Evolutionary conservation across 2,329 filamentous ascomycete genomes (phyloP), one percentile per base, ranked within the genome.

Genomic region (Talaromyces sp.): DNA sequence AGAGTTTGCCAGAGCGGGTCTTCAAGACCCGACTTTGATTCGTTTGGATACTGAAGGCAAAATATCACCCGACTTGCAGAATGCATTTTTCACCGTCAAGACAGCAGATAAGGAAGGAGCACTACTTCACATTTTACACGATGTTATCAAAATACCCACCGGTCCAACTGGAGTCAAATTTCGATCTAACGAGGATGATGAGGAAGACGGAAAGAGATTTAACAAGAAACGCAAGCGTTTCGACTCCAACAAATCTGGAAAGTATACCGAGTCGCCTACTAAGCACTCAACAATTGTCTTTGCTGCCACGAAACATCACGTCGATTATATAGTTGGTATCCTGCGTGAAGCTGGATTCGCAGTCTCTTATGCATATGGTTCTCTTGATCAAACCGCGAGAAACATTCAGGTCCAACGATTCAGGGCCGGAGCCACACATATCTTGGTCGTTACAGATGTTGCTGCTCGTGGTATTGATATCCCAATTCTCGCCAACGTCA

Each of bases 381-480:
- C 94, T 1, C 83, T 99, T 13, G 96, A 99, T 72, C 95, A 99
- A 75, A 93, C 90, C 4, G 95, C 95, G 37, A 89, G 95, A 75
- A 92, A 93, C 74, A 90, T 93, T 27, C 93, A 99, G 73, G 92
- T 98, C 15, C 90, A 96, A 66, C 89, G 93, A 68, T 99, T 99
- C 77, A 86, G 96, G 66, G 85, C 84, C 27, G 95, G 95, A 7
- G 86, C 90, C 68, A 90, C 92, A 0, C 94, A 97, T 70, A 93
- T 99, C 57, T 81, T 99, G 9, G 93, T 99, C 2, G 94, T 98
- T 52, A 99, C 95, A 1, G 95, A 99, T 75, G 93, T 99, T 62
- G 95, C 95, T 15, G 95, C 95, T 25, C 87, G 95, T 83, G 94
- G 95, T 87, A 96, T 99, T 67, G 95, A 99, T 87, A 97, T 99